Percentiles rank a stretch among this genome's conserved stretches.
These are phyloP conservation scores for Odontarrhena argentea DNA, from an alignment of 345 rosid genomes.

Conservation along the genomic window DNA sequence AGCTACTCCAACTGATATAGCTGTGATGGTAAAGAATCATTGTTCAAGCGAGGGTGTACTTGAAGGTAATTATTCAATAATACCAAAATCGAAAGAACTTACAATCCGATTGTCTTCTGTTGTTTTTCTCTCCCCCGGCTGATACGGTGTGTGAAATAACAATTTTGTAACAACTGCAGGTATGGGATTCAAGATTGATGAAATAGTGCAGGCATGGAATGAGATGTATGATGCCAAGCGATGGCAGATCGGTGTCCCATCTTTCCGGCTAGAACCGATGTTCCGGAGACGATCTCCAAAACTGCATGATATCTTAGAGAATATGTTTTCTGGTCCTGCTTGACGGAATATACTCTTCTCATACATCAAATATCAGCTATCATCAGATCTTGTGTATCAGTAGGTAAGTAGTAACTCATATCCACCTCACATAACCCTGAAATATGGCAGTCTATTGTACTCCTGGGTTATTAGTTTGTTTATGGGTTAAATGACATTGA, in stretches of 20 bases:
- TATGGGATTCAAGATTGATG: slow-evolving; percentile 94
- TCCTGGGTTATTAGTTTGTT: slow-evolving; percentile 10
- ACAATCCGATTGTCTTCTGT: not conserved
- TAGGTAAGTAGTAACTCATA: slow-evolving; percentile 34
- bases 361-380: slow-evolving; percentile 9
- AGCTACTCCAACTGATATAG: slow-evolving; percentile 92
- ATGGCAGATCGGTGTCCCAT: slow-evolving; percentile 93
- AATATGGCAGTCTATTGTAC: not conserved
- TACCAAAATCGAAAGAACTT: not conserved
- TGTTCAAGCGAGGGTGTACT: slow-evolving; percentile 82
- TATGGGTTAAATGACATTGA: not conserved
- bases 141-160: slow-evolving; percentile 21
- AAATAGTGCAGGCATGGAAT: slow-evolving; percentile 98
- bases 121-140: not conserved
- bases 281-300: slow-evolving; percentile 82
- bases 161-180: slow-evolving; percentile 43
- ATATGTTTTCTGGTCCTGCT: slow-evolving; percentile 42
- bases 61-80: slow-evolving; percentile 59
- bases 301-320: slow-evolving; percentile 79
- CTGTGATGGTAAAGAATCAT: slow-evolving; percentile 98
- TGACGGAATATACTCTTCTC: slow-evolving; percentile 25
- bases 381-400: slow-evolving; percentile 15
- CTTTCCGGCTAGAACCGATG: slow-evolving; percentile 94
- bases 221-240: slow-evolving; percentile 98
- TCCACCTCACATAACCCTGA: slow-evolving; percentile 9